Evolutionary conservation across 768 basidiomycete genomes (phyloP).

Genomic region (Hygrocybe coccinea): DNA sequence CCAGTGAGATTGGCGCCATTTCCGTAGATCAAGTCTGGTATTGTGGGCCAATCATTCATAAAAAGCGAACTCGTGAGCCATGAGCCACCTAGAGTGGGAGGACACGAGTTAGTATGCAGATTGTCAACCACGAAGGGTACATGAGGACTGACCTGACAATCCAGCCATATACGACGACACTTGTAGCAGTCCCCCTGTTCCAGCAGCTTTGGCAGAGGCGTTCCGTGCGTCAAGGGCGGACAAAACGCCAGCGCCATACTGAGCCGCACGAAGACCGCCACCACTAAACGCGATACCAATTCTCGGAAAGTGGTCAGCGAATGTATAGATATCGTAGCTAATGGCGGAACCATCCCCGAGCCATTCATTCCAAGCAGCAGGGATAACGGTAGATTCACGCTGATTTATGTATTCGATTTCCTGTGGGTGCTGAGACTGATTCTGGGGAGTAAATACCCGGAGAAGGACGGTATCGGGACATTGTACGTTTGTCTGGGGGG

Average conservation of each 20-base stretch:
- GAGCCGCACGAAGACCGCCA: conserved; percentile 64
- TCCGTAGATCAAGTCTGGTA: conserved; percentile 57
- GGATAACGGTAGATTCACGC: conserved; percentile 39
- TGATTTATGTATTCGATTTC: conserved; percentile 46
- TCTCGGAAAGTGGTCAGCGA: conserved; percentile 42
- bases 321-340: conserved; percentile 47
- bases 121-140: background rate
- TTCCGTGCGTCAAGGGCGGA: conserved; percentile 61
- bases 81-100: conserved; percentile 47
- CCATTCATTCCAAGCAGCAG: conserved; percentile 55
- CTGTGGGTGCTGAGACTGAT: conserved; percentile 45
- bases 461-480: conserved; percentile 54
- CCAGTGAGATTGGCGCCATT: conserved; percentile 42
- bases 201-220: conserved; percentile 46
- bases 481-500: conserved; percentile 42
- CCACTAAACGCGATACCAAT: conserved; percentile 67
- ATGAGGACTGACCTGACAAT: conserved; percentile 52
- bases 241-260: conserved; percentile 57
- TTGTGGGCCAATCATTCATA: conserved; percentile 59
- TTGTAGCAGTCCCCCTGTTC: conserved; percentile 66
- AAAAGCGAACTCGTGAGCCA: conserved; percentile 63
- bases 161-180: conserved; percentile 66
- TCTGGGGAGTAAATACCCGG: conserved; percentile 46
- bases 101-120: background rate
- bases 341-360: conserved; percentile 48